Conservation (phyloP, 257 asterid species). For the Forsythia suspensa region DNA sequence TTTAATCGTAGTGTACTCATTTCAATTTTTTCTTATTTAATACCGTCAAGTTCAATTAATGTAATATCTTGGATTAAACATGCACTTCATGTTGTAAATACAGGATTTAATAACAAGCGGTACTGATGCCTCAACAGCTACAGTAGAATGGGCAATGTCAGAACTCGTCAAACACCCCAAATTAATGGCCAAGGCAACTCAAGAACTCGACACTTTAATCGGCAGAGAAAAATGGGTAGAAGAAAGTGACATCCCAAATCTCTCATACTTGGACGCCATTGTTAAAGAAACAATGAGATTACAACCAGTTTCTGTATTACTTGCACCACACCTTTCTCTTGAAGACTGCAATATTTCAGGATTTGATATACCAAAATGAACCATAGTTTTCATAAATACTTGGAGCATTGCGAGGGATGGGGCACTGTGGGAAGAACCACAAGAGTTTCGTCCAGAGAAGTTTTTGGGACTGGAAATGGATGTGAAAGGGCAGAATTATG, state of each 20-base stretch:
- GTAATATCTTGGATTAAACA: too few relatives aligned
- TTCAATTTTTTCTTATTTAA: too few relatives aligned
- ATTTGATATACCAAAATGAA: conserved; percentile 44
- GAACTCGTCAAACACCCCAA: too few relatives aligned
- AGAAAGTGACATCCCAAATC: not conserved
- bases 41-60: too few relatives aligned
- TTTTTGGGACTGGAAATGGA: conserved; percentile 40
- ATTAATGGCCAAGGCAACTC: conserved; percentile 40
- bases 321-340: conserved; percentile 55
- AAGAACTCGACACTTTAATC: not conserved
- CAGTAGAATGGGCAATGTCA: too few relatives aligned
- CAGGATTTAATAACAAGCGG: conserved; percentile 52
- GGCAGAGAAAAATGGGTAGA: too few relatives aligned
- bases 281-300: conserved; percentile 37
- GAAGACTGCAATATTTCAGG: conserved; percentile 63
- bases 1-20: too few relatives aligned
- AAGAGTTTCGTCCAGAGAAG: conserved; percentile 49
- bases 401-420: conserved; percentile 67
- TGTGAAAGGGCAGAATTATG: conserved; percentile 52
- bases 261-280: too few relatives aligned
- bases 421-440: conserved; percentile 48
- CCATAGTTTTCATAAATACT: conserved; percentile 46
- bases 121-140: too few relatives aligned
- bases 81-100: not conserved
- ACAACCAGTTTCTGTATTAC: conserved; percentile 61